Evolutionary conservation across 1,284 basidiomycete species (phyloP), one percentile per base, ranked within the genome.

Genomic region (Calocybe gambosa): DNA sequence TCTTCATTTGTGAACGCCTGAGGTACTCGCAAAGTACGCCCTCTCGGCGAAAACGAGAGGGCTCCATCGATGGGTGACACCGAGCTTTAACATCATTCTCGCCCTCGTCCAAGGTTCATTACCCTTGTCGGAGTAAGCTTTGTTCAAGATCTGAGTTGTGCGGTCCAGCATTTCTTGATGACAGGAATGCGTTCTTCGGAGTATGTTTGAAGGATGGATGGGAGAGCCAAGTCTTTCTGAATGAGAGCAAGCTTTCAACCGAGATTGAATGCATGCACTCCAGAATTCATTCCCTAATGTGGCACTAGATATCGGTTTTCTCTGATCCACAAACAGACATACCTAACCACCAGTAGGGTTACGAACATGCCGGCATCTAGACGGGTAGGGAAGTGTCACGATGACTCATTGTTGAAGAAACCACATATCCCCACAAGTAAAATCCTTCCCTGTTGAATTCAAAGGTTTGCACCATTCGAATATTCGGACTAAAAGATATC

Each of bases 191-290:
- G 70, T 61, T 74, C 75, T 51, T 62, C 66, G 39, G 62, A 62
- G 55, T 71, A 75, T 1, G 68, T 64, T 12, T 64, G 58, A 12
- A 76, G 65, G 2, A 75, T 56, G 10, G 60, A 53, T 3, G 61
- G 54, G 6, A 61, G 49, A 10, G 71, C 62, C 20, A 63, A 52
- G 6, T 64, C 61, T 42, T 67, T 68, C 37, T 65, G 56, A 2
- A 71, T 70, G 9, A 74, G 58, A 4, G 70, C 67, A 15, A 76
- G 60, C 55, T 77, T 77, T 73, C 74, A 76, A 3, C 63, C 67
- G 15, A 77, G 59, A 42, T 72, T 72, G 46, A 62, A 62, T 7
- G 49, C 26, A 15, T 52, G 23, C 59, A 60, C 40, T 62, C 61
- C 59, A 6, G 61, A 57, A 44, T 66, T 66, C 56, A 67, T 62